These are phyloP conservation scores for Pseudocercospora pini-densiflorae DNA, from an alignment of 2,329 filamentous ascomycete species.

Conservation along the genomic window DNA sequence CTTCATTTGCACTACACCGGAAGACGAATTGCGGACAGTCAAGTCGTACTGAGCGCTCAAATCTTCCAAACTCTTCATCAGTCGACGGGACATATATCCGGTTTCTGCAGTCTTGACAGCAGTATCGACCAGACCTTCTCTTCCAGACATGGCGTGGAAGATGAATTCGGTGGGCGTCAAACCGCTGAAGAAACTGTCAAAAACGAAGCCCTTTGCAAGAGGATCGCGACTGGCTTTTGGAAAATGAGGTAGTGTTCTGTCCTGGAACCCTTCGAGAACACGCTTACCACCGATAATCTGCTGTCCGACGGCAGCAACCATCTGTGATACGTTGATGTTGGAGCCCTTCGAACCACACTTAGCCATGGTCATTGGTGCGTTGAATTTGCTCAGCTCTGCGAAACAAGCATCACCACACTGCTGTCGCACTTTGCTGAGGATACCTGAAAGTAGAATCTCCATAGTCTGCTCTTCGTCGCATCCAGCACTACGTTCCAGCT, in stretches of 20 bases:
- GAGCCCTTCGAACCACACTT: conserved; percentile 97
- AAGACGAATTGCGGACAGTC: conserved; percentile 88
- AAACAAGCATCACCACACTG: conserved; percentile 92
- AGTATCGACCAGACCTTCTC: conserved; percentile 98
- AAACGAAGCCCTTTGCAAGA: conserved; percentile 95
- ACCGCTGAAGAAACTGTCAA: conserved; percentile 96
- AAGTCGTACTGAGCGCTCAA: conserved; percentile 91
- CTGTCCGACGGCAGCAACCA: conserved; percentile 96
- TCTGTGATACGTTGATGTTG: conserved; percentile 97
- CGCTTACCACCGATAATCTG: conserved; percentile 95
- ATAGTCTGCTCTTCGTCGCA: conserved; percentile 91
- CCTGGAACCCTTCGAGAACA: conserved; percentile 95
- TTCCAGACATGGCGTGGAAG: conserved; percentile 97
- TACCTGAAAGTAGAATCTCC: conserved; percentile 87
- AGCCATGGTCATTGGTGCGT: conserved; percentile 94
- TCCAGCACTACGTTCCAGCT: conserved; percentile 82
- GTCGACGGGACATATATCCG: conserved; percentile 95
- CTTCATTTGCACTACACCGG: conserved; percentile 92
- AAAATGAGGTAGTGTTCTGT: conserved; percentile 92
- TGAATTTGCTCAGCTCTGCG: conserved; percentile 84
- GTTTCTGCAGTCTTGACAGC: conserved; percentile 99
- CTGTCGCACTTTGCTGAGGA: conserved; percentile 88
- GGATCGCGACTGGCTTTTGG: conserved; percentile 90
- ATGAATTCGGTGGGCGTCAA: conserved; percentile 90
- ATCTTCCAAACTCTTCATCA: conserved; percentile 99